Conservation (phyloP, 305 asterid genomes). For the Fraxinus albicans region DNA sequence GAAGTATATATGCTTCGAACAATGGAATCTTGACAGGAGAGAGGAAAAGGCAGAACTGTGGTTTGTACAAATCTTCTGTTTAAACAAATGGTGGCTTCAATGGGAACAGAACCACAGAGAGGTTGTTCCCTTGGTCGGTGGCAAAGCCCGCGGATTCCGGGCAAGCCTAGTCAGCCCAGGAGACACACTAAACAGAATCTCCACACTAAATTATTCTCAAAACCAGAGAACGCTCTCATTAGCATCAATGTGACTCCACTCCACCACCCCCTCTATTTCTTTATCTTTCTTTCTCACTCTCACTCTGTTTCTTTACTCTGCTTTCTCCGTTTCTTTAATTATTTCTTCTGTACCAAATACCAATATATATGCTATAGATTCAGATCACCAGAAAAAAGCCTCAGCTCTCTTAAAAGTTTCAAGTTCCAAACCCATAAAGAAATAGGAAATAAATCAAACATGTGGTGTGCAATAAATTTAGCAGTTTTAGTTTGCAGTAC, state of each 20-base stretch:
- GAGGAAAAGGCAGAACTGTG: conserved; percentile 21
- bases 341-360: conserved; percentile 16
- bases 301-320: conserved; percentile 19
- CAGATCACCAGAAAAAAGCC: conserved; percentile 15
- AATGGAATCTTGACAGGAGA: conserved; percentile 73
- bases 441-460: too few relatives aligned
- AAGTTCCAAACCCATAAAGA: not conserved
- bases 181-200: conserved; percentile 65
- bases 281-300: conserved; percentile 26
- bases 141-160: conserved; percentile 93
- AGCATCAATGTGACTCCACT: conserved; percentile 42
- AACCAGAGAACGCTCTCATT: conserved; percentile 43
- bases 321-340: conserved; percentile 21
- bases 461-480: not conserved
- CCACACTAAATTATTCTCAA: conserved; percentile 68
- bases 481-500: not conserved
- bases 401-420: not conserved
- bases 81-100: conserved; percentile 60
- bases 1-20: conserved; percentile 46
- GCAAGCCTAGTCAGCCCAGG: conserved; percentile 67
- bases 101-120: conserved; percentile 54
- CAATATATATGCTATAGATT: conserved; percentile 28
- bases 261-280: conserved; percentile 32
- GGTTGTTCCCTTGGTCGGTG: conserved; percentile 79
- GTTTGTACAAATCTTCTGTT: conserved; percentile 24